phyloP scores from a whole-genome alignment of 225 moss, liverwort and hornwort species.

The Sphagnum tenellum region DNA sequence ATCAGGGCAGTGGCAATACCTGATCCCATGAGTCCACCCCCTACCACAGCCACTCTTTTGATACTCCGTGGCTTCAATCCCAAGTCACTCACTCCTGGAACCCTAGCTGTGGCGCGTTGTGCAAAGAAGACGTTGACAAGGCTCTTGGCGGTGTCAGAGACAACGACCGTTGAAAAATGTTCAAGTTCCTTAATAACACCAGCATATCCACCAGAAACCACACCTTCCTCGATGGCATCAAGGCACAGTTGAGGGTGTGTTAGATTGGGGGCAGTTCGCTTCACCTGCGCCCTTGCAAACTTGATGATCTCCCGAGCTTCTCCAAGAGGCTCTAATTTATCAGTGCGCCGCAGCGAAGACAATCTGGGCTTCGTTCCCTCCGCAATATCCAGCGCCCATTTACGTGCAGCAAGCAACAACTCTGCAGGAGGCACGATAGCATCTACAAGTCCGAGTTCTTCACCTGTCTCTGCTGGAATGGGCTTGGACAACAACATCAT shows the following conservation, averaged over 20 bases:
- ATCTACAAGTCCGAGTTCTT: conserved; percentile 75
- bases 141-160: conserved; percentile 75
- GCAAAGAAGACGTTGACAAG: conserved; percentile 91
- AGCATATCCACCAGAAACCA: conserved; percentile 79
- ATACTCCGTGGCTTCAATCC: conserved; percentile 75
- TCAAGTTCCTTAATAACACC: conserved; percentile 64
- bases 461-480: conserved; percentile 77
- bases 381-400: conserved; percentile 87
- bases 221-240: conserved; percentile 94
- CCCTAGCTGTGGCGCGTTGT: conserved; percentile 77
- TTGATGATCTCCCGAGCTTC: conserved; percentile 88
- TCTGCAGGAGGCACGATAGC: conserved; percentile 51
- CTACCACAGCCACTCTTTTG: conserved; percentile 78
- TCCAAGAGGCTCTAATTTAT: conserved; percentile 81
- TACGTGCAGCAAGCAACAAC: conserved; percentile 62
- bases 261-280: conserved; percentile 85
- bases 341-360: conserved; percentile 65
- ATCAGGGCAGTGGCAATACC: conserved; percentile 89
- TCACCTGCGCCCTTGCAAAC: conserved; percentile 87
- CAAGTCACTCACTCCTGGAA: conserved; percentile 78
- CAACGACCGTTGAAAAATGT: conserved; percentile 31
- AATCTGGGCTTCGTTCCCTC: conserved; percentile 68
- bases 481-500: conserved; percentile 98
- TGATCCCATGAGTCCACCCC: conserved; percentile 99
- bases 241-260: conserved; percentile 72